Evolutionary conservation across 495 filamentous ascomycete genomes (phyloP), one percentile per base, ranked within the genome.

Genomic region (Aspergillus ellipticus): DNA sequence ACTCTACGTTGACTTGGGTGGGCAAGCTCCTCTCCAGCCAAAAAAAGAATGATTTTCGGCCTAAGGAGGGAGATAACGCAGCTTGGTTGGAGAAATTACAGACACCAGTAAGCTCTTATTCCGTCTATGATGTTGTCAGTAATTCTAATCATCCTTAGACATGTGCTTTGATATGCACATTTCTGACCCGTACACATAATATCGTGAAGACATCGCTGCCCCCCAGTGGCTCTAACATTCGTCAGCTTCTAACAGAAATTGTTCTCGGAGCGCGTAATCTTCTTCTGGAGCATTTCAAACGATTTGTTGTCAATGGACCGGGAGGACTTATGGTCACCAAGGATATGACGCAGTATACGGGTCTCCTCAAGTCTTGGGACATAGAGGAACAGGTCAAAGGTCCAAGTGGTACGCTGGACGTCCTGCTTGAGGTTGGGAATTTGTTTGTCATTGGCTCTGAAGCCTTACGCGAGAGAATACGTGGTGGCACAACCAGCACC

Each of bases 321-420:
- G 95, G 95, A 45, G 94, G 90, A 0, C 79, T 99, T 41, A 92
- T 97, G 83, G 90, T 97, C 22, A 91, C 88, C 46, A 96, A 96
- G 78, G 95, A 99, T 68, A 88, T 97, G 61, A 90, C 89, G 15
- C 89, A 88, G 61, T 99, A 99, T 66, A 85, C 89, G 5, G 84
- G 90, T 45, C 76, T 95, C 20, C 77, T 97, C 42, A 83, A 87
- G 53, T 86, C 85, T 42, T 96, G 90, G 87, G 83, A 86, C 19
- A 79, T 93, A 15, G 88, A 88, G 59, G 87, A 89, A 39, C 71
- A 73, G 24, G 51, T 65, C 49, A 71, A 72, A 58, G 68, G 65
- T 0, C 81, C 90, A 28, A 83, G 85, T 61, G 78, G 77, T 41
- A 80, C 80, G 59, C 83, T 96, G 62, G 93, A 97, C 74, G 79